A percentile compares a stretch with the other conserved stretches of the same genome.
Evolutionary conservation across 768 basidiomycete species (phyloP).

Genomic region (Suillus cothurnatus): DNA sequence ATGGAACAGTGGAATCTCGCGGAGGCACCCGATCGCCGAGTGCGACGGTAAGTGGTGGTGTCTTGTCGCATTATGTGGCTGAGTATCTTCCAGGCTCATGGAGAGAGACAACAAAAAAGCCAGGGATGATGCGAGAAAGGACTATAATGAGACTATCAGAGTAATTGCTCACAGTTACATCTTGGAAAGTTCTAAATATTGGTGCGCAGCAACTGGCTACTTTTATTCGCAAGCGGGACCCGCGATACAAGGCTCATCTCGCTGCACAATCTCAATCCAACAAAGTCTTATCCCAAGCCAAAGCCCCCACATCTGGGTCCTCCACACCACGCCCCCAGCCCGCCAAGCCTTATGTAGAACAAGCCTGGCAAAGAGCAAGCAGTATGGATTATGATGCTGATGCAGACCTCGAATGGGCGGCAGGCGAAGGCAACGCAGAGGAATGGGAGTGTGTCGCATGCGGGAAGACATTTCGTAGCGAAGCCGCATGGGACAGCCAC

Average conservation of each 20-base stretch:
- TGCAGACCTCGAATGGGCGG: constrained; percentile 75
- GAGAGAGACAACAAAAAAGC: constrained; percentile 96
- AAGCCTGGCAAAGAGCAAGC: constrained; percentile 83
- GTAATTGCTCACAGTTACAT: constrained; percentile 39
- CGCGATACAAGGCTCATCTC: constrained; percentile 74
- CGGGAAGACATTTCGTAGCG: constrained; percentile 83
- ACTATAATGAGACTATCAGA: constrained; percentile 90
- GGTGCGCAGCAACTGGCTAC: constrained; percentile 63
- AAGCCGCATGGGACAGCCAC: constrained; percentile 95
- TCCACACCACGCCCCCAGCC: constrained; percentile 29
- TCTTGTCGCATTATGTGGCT: neutral
- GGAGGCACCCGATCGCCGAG: constrained; percentile 85
- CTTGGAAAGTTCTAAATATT: neutral
- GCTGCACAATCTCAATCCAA: constrained; percentile 47
- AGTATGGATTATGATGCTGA: constrained; percentile 36
- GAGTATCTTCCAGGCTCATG: constrained; percentile 61
- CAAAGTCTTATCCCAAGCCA: constrained; percentile 17
- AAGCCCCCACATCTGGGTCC: constrained; percentile 27
- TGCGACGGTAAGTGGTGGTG: constrained; percentile 60
- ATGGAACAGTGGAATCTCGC: constrained; percentile 78
- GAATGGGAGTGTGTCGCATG: constrained; percentile 98
- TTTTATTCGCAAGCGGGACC: constrained; percentile 86
- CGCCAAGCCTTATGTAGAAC: constrained; percentile 63
- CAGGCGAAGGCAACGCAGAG: constrained; percentile 70
- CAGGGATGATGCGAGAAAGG: constrained; percentile 81